Conservation (phyloP, 306 rosid species). For the Cucumis hystrix region DNA sequence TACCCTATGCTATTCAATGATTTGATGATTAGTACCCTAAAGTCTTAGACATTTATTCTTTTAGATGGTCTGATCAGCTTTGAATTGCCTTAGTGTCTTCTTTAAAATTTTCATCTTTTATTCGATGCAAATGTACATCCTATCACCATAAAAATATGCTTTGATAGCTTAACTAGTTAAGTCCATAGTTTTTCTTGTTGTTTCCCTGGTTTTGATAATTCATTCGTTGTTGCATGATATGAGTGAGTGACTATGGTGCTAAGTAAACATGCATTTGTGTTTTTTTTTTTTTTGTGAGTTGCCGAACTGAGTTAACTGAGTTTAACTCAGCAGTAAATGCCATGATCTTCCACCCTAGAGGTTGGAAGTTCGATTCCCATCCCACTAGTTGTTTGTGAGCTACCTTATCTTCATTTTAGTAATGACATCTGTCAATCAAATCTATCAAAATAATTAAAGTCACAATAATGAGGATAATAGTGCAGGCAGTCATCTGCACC, state of each 20-base stretch:
- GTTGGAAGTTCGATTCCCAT: too few species aligned
- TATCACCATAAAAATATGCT: not conserved
- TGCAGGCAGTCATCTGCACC: not conserved
- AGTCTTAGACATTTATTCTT: not conserved
- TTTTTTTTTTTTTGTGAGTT: too few species aligned
- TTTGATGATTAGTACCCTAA: not conserved
- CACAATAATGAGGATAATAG: not conserved
- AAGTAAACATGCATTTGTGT: not conserved
- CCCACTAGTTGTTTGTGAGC: too few species aligned
- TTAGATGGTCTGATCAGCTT: not conserved
- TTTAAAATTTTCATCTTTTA: not conserved
- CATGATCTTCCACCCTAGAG: too few species aligned
- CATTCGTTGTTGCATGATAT: not conserved
- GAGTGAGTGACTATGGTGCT: not conserved
- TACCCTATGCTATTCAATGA: not conserved
- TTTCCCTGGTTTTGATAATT: not conserved
- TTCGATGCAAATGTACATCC: not conserved
- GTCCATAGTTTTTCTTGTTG: not conserved
- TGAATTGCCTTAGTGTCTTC: not conserved
- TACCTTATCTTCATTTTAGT: not conserved
- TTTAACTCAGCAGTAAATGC: not conserved
- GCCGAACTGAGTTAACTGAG: not conserved
- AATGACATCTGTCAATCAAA: not conserved
- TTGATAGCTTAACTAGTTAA: not conserved
- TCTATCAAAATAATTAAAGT: not conserved